These are phyloP conservation scores for Eucalyptus decipiens DNA, from an alignment of 345 rosid genomes.

Conservation along the genomic window DNA sequence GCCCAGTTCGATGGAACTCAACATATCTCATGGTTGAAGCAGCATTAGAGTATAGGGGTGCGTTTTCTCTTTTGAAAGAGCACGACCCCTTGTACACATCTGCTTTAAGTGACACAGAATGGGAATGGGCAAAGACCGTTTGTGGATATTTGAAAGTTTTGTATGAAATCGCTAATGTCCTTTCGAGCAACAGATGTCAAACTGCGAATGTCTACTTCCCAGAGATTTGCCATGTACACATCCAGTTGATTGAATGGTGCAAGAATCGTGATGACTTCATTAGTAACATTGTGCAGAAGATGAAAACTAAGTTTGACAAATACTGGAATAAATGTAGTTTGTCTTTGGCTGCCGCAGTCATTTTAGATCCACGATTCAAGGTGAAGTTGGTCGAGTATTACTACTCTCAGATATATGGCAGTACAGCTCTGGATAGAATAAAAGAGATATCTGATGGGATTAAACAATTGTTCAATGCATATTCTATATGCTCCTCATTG, in stretches of 20 bases:
- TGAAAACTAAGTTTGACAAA: constrained; percentile 74
- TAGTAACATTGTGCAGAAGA: constrained; percentile 50
- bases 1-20: constrained; percentile 52
- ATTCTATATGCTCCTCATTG: constrained; percentile 65
- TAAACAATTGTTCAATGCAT: constrained; percentile 74
- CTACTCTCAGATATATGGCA: constrained; percentile 89
- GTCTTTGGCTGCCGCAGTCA: constrained; percentile 78
- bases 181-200: constrained; percentile 48
- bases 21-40: constrained; percentile 78
- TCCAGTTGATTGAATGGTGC: constrained; percentile 87
- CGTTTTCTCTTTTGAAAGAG: constrained; percentile 54
- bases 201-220: constrained; percentile 85
- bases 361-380: constrained; percentile 91
- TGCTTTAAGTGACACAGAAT: constrained; percentile 56
- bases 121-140: constrained; percentile 65
- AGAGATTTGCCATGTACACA: constrained; percentile 76
- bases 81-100: constrained; percentile 40
- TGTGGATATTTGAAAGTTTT: constrained; percentile 50
- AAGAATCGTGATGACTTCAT: constrained; percentile 62
- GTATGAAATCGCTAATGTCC: constrained; percentile 42
- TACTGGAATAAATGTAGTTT: constrained; percentile 91
- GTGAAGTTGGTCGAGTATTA: constrained; percentile 92
- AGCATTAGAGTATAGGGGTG: constrained; percentile 50
- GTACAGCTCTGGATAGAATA: constrained; percentile 70
- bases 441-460: constrained; percentile 79